These are phyloP conservation scores for Drechslerella coelobrocha DNA, from an alignment of 2,329 filamentous ascomycete genomes.

Conservation along the genomic window DNA sequence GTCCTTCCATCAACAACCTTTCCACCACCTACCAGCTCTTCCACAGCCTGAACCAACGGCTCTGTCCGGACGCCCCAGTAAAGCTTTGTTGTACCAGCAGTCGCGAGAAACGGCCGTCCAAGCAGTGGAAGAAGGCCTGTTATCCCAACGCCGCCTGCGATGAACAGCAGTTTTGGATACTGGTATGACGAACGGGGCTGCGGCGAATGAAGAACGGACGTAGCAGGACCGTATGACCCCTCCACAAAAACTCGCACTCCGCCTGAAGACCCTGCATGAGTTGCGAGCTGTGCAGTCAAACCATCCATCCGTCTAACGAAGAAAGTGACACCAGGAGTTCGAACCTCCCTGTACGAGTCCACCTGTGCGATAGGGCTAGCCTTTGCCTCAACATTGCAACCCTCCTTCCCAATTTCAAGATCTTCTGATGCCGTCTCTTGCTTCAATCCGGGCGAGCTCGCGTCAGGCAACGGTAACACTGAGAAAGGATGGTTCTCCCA, in stretches of 20 bases:
- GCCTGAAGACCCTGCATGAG: not conserved
- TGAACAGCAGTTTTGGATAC: conserved; percentile 54
- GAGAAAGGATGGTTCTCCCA: conserved; percentile 59
- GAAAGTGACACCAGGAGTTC: conserved; percentile 3
- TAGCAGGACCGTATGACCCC: conserved; percentile 44
- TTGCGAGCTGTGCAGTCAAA: conserved; percentile 5
- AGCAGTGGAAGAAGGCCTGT: conserved; percentile 55
- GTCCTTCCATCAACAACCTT: conserved; percentile 7
- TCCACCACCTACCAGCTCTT: not conserved
- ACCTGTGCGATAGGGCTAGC: not conserved
- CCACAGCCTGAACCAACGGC: not conserved
- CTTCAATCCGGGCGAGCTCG: not conserved
- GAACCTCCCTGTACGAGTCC: not conserved
- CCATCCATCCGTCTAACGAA: conserved; percentile 8
- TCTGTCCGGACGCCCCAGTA: conserved; percentile 16
- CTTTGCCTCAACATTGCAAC: not conserved
- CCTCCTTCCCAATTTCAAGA: conserved; percentile 8
- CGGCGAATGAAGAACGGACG: conserved; percentile 29
- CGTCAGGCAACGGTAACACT: conserved; percentile 50
- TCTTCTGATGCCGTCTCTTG: not conserved
- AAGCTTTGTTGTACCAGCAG: conserved; percentile 9
- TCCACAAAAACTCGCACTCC: not conserved
- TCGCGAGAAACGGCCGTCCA: not conserved
- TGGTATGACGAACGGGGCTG: conserved; percentile 14
- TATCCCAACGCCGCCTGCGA: conserved; percentile 57